phyloP scores from a whole-genome alignment of 2,329 filamentous ascomycete species.

The Keithomyces neogunnii region DNA sequence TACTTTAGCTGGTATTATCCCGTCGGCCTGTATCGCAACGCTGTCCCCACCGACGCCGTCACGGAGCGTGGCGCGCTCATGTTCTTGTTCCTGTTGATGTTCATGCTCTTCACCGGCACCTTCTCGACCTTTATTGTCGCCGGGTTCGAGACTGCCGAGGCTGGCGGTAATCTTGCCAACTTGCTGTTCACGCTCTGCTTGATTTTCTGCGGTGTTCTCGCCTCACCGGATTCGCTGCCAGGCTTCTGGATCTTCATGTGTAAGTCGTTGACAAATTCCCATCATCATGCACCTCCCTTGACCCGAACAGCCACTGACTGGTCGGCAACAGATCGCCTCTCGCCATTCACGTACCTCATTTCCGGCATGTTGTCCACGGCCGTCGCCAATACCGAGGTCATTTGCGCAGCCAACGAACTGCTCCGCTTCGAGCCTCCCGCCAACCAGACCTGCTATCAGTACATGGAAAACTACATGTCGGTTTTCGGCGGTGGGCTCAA shows the following conservation, averaged over 20 bases:
- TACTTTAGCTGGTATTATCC: constrained; percentile 83
- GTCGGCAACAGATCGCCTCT: constrained; percentile 52
- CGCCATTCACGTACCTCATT: constrained; percentile 76
- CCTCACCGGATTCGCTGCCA: constrained; percentile 52
- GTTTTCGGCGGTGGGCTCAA: constrained; percentile 43
- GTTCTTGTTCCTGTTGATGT: constrained; percentile 67
- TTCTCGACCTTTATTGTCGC: constrained; percentile 75
- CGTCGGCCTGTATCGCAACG: constrained; percentile 67
- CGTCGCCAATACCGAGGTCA: constrained; percentile 56
- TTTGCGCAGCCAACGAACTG: constrained; percentile 62
- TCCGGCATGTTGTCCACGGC: constrained; percentile 62
- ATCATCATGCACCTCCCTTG: background rate
- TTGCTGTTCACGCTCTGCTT: constrained; percentile 64
- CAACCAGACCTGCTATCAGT: constrained; percentile 51
- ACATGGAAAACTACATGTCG: constrained; percentile 43
- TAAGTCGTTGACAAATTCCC: constrained; percentile 1
- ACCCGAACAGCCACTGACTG: background rate
- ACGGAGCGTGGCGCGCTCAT: constrained; percentile 66
- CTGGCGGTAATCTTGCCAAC: constrained; percentile 67
- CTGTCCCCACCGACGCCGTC: constrained; percentile 49
- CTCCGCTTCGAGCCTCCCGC: constrained; percentile 54
- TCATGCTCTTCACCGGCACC: constrained; percentile 73
- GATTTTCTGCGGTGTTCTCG: constrained; percentile 70
- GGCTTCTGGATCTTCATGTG: constrained; percentile 74
- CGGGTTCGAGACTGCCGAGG: constrained; percentile 65